Evolutionary conservation across 2,329 filamentous ascomycete species (phyloP).

Genomic region (Xylaria sp.): DNA sequence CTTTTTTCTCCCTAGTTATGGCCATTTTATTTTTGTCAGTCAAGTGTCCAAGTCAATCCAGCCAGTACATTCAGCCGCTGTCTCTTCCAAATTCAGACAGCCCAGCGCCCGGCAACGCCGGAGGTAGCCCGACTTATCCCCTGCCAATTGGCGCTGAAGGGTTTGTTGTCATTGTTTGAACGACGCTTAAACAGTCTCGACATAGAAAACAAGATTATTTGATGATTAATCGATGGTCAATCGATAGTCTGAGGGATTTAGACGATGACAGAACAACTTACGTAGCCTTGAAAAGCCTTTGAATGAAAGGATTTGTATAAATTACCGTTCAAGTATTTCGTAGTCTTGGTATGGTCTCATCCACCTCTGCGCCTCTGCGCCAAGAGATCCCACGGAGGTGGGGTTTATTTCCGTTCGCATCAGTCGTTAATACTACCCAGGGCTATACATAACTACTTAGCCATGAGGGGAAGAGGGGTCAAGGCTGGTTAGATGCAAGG

Average conservation of each 20-base stretch:
- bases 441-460: neutral
- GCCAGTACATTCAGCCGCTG: neutral
- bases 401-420: neutral
- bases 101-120: no score
- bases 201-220: no score
- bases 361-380: neutral
- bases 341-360: neutral
- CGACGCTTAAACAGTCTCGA: no score
- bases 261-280: no score
- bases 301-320: no score
- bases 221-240: no score
- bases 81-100: no score
- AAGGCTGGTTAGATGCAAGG: slow-evolving; percentile 1
- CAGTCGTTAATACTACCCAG: neutral
- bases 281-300: no score
- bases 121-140: no score
- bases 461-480: slow-evolving; percentile 8
- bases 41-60: neutral
- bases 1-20: neutral
- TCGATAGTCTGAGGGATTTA: no score
- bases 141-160: no score
- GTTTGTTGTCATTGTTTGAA: no score
- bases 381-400: slow-evolving; percentile 2
- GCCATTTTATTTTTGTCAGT: neutral
- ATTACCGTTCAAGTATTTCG: neutral